Conservation (phyloP, 2,329 filamentous ascomycete genomes). For the Verticillium alfalfae region DNA sequence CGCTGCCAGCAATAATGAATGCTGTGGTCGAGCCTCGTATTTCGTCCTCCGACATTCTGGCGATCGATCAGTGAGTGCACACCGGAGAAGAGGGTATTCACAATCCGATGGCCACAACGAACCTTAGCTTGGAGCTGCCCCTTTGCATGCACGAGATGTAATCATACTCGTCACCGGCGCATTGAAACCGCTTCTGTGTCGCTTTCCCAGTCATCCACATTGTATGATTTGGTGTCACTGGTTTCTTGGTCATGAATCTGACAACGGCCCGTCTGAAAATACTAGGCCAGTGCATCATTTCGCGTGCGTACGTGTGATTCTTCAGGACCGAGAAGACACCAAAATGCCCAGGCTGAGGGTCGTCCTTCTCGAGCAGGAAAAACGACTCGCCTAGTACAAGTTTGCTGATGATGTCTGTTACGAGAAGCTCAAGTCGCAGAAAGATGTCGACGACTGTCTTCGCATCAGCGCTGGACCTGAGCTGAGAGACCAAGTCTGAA, state of each 20-base stretch:
- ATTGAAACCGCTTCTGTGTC: not conserved
- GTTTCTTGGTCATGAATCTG: conserved; percentile 12
- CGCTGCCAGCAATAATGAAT: not conserved
- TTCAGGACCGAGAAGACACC: conserved; percentile 16
- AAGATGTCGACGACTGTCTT: conserved; percentile 10
- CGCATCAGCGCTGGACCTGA: not conserved
- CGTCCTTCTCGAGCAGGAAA: conserved; percentile 16
- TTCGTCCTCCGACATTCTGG: conserved; percentile 6
- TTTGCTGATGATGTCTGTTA: conserved; percentile 27
- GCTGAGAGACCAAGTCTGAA: not conserved
- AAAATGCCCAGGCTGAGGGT: conserved; percentile 19
- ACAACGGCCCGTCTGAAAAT: conserved; percentile 15
- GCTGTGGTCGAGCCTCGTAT: not conserved
- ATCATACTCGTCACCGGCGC: not conserved
- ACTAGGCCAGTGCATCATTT: conserved; percentile 17
- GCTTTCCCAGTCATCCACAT: not conserved
- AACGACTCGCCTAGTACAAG: conserved; percentile 28
- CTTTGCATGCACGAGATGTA: not conserved
- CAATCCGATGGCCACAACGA: not conserved
- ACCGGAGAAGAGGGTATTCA: not conserved
- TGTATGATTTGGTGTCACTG: not conserved
- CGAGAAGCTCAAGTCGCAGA: conserved; percentile 12
- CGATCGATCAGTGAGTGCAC: not conserved
- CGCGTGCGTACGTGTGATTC: conserved; percentile 17
- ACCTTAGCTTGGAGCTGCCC: not conserved